Percentiles rank a stretch among this genome's conserved stretches.
Evolutionary conservation across 2,329 filamentous ascomycete species (phyloP).

Genomic region (Tolypocladium paradoxum): DNA sequence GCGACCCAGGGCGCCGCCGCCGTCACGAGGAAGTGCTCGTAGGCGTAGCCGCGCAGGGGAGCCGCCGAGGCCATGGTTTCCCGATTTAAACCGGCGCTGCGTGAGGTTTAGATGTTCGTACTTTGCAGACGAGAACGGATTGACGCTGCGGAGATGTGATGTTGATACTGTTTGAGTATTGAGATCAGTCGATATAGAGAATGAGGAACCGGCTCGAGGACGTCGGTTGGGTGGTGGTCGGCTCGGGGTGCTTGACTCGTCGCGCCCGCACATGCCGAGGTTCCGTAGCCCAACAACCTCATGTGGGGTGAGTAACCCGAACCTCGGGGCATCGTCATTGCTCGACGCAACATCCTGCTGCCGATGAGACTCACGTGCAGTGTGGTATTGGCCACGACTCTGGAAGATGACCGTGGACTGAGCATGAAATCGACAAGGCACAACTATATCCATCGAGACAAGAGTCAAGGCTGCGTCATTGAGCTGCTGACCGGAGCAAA

Average conservation of each 20-base stretch:
- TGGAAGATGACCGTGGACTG: too few relatives aligned
- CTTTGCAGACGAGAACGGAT: neutral
- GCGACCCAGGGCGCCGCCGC: constrained; percentile 63
- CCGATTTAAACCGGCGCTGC: too few relatives aligned
- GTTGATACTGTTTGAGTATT: too few relatives aligned
- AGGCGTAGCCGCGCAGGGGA: constrained; percentile 30
- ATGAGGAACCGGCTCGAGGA: neutral
- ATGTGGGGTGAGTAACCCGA: neutral
- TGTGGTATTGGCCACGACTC: too few relatives aligned
- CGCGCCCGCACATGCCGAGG: neutral
- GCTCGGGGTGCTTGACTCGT: neutral
- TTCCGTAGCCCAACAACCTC: neutral
- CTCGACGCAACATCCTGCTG: neutral
- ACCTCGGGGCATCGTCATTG: neutral
- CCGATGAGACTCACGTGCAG: neutral
- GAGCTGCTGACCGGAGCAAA: too few relatives aligned
- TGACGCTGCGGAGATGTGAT: too few relatives aligned
- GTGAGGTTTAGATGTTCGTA: neutral
- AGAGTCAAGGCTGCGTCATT: too few relatives aligned
- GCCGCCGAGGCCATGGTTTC: constrained; percentile 4
- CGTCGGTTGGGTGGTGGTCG: neutral
- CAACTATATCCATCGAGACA: too few relatives aligned
- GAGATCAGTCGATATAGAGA: neutral
- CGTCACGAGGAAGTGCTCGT: constrained; percentile 63
- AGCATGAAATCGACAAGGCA: too few relatives aligned